phyloP scores from a whole-genome alignment of 148 eudicot species.

The Vaccinium myrtillus region DNA sequence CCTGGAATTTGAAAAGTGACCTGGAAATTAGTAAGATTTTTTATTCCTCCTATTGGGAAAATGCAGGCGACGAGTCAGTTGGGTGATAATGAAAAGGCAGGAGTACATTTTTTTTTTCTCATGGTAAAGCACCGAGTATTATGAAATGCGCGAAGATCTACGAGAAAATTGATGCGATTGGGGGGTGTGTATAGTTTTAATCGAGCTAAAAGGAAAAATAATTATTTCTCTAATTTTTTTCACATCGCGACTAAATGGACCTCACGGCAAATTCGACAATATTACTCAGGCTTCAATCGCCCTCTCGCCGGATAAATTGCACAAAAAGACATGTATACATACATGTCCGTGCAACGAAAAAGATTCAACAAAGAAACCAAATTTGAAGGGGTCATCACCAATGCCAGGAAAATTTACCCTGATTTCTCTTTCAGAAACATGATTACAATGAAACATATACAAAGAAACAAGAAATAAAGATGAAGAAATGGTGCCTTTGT shows the following conservation, averaged over 20 bases:
- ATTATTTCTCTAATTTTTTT: not conserved
- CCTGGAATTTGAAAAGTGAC: conserved; percentile 12
- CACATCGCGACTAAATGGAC: not conserved
- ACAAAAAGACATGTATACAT: not conserved
- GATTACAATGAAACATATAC: not conserved
- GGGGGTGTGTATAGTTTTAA: not conserved
- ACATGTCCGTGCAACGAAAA: not conserved
- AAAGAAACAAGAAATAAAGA: not conserved
- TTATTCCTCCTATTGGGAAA: no score
- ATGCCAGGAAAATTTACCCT: not conserved
- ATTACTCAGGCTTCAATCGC: not conserved
- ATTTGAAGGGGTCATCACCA: not conserved
- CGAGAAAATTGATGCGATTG: not conserved
- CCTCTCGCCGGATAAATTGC: not conserved
- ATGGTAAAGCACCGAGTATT: not conserved
- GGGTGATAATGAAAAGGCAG: not conserved
- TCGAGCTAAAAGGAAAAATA: not conserved
- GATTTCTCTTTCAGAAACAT: not conserved
- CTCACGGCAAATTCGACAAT: not conserved
- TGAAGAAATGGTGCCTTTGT: not conserved
- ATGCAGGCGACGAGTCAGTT: not conserved
- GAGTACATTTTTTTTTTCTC: not conserved
- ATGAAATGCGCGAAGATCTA: not conserved
- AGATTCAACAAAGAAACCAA: not conserved
- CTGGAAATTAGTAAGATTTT: not conserved